These are phyloP conservation scores for Lasiodiplodia citricola DNA, from an alignment of 2,329 filamentous ascomycete species.

Conservation along the genomic window DNA sequence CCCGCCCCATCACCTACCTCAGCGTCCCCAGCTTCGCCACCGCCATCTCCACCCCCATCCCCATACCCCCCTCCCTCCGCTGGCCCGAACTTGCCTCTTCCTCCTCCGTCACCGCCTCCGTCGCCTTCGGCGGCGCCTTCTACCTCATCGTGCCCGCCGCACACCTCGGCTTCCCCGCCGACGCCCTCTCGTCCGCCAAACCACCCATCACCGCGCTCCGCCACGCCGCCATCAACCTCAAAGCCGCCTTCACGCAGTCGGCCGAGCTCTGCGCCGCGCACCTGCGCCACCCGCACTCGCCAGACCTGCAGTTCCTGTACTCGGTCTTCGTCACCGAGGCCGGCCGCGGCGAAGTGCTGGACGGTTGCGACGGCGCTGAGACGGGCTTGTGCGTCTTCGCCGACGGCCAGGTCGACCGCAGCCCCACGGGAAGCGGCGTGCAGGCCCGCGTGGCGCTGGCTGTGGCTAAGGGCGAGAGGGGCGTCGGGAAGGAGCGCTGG, in stretches of 20 bases:
- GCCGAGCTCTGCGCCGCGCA: conserved; percentile 30
- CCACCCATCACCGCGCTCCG: conserved; percentile 32
- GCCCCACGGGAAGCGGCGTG: conserved; percentile 41
- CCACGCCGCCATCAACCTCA: conserved; percentile 41
- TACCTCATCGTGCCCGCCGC: conserved; percentile 46
- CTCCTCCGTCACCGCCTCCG: background rate
- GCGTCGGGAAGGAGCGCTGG: conserved; percentile 29
- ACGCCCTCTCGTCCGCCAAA: conserved; percentile 7
- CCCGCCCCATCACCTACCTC: conserved; percentile 48
- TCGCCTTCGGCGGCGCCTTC: conserved; percentile 53
- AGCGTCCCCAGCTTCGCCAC: conserved; percentile 51
- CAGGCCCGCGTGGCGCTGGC: conserved; percentile 38
- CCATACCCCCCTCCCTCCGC: conserved; percentile 35
- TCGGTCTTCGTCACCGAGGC: conserved; percentile 48
- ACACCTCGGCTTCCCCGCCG: conserved; percentile 46
- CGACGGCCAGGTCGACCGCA: conserved; percentile 55
- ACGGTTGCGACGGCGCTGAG: conserved; percentile 39
- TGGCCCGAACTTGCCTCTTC: conserved; percentile 47
- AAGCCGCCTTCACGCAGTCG: conserved; percentile 34
- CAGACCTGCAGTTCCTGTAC: conserved; percentile 47
- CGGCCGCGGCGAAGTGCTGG: conserved; percentile 29
- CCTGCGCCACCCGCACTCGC: conserved; percentile 40
- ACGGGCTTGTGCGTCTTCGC: conserved; percentile 54
- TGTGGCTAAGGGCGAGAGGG: conserved; percentile 29
- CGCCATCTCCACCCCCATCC: conserved; percentile 39